Conservation (phyloP, 2,329 filamentous ascomycete genomes). For the Neopestalotiopsis rosae region DNA sequence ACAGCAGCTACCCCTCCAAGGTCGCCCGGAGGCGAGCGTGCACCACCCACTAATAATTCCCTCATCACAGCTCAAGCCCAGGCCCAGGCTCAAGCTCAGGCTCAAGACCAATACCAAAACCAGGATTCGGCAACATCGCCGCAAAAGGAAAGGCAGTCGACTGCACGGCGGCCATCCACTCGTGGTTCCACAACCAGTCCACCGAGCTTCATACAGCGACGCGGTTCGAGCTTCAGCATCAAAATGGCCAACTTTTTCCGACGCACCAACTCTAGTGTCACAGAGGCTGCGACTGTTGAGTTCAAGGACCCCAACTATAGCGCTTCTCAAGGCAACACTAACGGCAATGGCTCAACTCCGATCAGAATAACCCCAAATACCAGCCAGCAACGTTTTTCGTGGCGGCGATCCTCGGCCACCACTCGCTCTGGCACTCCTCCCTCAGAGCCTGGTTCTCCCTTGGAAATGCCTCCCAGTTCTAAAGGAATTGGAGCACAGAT, state of each 20-base stretch:
- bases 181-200: slow-evolving; percentile 10
- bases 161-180: slow-evolving; percentile 3
- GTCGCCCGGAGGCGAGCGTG: slow-evolving; percentile 7
- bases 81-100: background rate
- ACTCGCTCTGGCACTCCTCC: slow-evolving; percentile 39
- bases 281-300: slow-evolving; percentile 29
- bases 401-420: slow-evolving; percentile 32
- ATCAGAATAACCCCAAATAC: slow-evolving; percentile 27
- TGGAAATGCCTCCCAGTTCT: slow-evolving; percentile 29
- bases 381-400: slow-evolving; percentile 38
- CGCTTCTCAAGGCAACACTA: slow-evolving; percentile 25
- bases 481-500: slow-evolving; percentile 31
- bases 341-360: slow-evolving; percentile 29
- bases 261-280: slow-evolving; percentile 32
- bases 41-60: slow-evolving; percentile 16
- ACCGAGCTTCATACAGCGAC: background rate
- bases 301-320: slow-evolving; percentile 32
- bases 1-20: slow-evolving; percentile 20
- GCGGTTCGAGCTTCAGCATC: slow-evolving; percentile 12
- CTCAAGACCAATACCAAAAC: too few relatives aligned
- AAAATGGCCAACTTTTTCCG: slow-evolving; percentile 18
- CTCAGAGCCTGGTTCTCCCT: slow-evolving; percentile 36
- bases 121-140: background rate
- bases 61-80: slow-evolving; percentile 19
- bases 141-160: slow-evolving; percentile 15